Percentiles rank a stretch among this genome's conserved stretches.
phyloP scores from a whole-genome alignment of 179 eudicot genomes.

The Vitellaria paradoxa region DNA sequence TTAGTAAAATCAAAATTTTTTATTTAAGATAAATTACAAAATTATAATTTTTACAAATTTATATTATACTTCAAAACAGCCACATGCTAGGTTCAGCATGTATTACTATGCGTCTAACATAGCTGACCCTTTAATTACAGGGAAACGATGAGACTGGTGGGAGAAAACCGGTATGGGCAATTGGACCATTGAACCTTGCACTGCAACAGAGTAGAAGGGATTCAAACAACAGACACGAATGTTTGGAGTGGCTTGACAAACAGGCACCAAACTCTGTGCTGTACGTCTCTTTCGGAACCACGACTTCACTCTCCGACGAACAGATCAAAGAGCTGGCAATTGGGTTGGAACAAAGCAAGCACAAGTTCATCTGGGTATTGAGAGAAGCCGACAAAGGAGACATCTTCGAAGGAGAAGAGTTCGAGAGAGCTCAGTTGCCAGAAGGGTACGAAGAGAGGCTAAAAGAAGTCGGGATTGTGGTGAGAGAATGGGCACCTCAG shows the following conservation, averaged over 20 bases:
- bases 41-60: too few species aligned
- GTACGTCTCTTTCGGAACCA: slow-evolving; percentile 61
- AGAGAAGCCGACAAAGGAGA: slow-evolving; percentile 51
- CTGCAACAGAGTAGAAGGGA: neutral
- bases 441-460: slow-evolving; percentile 29
- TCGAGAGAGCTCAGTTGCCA: slow-evolving; percentile 15
- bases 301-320: slow-evolving; percentile 33
- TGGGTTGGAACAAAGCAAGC: slow-evolving; percentile 48
- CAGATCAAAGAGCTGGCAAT: slow-evolving; percentile 46
- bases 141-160: slow-evolving; percentile 4
- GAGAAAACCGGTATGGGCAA: slow-evolving; percentile 27
- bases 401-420: slow-evolving; percentile 19
- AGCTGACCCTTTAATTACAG: too few species aligned
- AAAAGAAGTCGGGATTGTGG: slow-evolving; percentile 17
- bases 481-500: slow-evolving; percentile 47
- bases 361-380: slow-evolving; percentile 55
- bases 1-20: too few species aligned
- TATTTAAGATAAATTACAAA: too few species aligned
- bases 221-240: slow-evolving; percentile 25
- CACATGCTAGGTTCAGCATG: too few species aligned
- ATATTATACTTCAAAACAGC: too few species aligned
- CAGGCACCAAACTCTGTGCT: slow-evolving; percentile 47
- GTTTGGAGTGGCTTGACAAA: slow-evolving; percentile 61
- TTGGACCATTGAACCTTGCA: slow-evolving; percentile 39
- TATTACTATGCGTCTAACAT: too few species aligned